Evolutionary conservation across 1,284 basidiomycete species (phyloP), one percentile per base, ranked within the genome.

Genomic region (Marasmius oreades): DNA sequence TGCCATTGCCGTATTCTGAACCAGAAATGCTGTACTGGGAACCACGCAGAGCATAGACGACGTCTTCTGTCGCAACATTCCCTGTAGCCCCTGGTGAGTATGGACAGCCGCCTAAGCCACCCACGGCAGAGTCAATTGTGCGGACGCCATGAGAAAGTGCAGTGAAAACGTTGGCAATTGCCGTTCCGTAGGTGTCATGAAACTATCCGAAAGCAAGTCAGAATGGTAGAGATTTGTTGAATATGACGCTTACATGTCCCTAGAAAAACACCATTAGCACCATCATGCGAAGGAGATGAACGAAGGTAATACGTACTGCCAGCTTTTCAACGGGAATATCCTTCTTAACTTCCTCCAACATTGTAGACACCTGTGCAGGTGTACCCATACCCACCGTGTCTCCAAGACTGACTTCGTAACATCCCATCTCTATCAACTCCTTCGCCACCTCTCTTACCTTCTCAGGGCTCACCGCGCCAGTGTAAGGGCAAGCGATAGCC

Each of bases 61-160:
- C 85, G 63, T 95, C 93, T 67, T 96, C 94, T 0, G 93, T 95
- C 0, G 92, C 88, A 24, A 95, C 90, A 64, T 95, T 95, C n/a
- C 93, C 93, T 0, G 92, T 95, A 4, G 94, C 93, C 1, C 95
- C 95, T 0, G 95, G 95, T 0, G 93, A 94, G 72, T 95, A 98
- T 1, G 95, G 95, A 66, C 95, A 98, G 12, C 95, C 94, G 1
- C 95, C 95, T 0, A 98, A 81, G 0, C 95, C 94, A 4, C 87
- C 92, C 5, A 97, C 84, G 1, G 90, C 88, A 5, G 86, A 75
- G 66, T 91, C 85, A 52, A 89, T 78, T 18, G 85, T 84, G 47
- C 88, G 79, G 24, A 95, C 74, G 8, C 87, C 88, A 56, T 80
- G 71, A 4, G 76, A 69, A 12, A 92, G 77, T 1, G 89, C 86